Evolutionary conservation across 2,329 filamentous ascomycete genomes (phyloP), one percentile per base, ranked within the genome.

Genomic region (Zarea fungicola): DNA sequence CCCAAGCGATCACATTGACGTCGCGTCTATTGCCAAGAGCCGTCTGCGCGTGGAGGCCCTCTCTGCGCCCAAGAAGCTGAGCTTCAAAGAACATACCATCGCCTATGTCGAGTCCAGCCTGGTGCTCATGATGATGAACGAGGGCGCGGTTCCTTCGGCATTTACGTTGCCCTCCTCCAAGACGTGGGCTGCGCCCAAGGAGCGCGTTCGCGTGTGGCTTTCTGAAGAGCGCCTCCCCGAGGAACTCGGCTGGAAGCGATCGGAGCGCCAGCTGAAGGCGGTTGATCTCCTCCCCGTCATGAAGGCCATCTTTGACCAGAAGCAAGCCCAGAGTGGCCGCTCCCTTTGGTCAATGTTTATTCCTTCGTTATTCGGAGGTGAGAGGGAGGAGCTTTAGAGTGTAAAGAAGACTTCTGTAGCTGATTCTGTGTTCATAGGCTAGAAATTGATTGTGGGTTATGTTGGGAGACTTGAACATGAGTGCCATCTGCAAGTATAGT

Each of bases 171-270:
- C 53, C 6, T 13, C 26, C 2, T 16, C 32, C 4, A 36, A 36
- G n/a, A 32, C 34, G 6, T 51, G 40, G 48, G 46, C 5, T 5
- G 48, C 42, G 1, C 51, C 44, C 1, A 55, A 55, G 35, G 34
- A 55, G 2, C 29, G 42, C 5, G 51, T 55, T 10, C 28, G 43
- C 10, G 47, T 41, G 1, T 55, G 53, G 53, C 35, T 53, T 16
- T 45, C 31, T 8, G 51, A 55, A 28, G 53, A 55, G 31, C 42
- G 53, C 16, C 42, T 55, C 11, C 53, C 53, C 4, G 37, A 39
- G 3, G 52, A 55, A 47, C 42, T 50, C 5, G 54, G 52, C 13
- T 54, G 54, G 52, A 54, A 51, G 35, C 50, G 31, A 13, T 51
- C 54, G 5, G 49, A 50, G 25, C 42, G 47, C 10, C 16, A 31